Base-by-base conservation (phyloP, 352 stramenopile genomes). In the Elongisporangium undulatum region DNA sequence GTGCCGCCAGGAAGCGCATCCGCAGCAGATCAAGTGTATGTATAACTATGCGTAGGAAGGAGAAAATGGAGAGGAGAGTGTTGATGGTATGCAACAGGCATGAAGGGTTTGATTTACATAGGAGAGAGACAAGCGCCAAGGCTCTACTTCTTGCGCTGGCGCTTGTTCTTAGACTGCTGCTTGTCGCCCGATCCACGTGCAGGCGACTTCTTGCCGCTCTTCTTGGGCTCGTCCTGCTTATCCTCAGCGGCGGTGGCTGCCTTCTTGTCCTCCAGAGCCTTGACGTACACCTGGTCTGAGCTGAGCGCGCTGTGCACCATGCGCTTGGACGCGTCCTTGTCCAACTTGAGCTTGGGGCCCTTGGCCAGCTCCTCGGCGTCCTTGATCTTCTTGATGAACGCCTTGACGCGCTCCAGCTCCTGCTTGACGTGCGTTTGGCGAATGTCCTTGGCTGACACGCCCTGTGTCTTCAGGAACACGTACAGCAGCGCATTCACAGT, bases 1-100 rank as follows among this genome's bases (percentile, higher is more conserved):
- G 8, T 97, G 90, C 56, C 81, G 90, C 16, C 88, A 96, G 62
- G 82, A 91, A 52, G 77, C 81, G 16, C 74, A 92, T 23, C 88
- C 90, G 58, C 90, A 97, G 64, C 85, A 95, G 69, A 95, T 97
- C 71, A 95, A 93, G 63, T 96, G 88, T 60, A 66, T 96, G 61
- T 96, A 96, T 70, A 93, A 96, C 75, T 97, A 96, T 66, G 67
- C 69, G 49, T 96, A 75, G 88, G 48, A 23, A 75, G 88, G 48
- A 23, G 20, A 57, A 16, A 34, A 22, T 34, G 49, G 21, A 21
- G 16, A 21, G 29, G 50, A 29, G 48, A 8, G 10, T 54, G 19
- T 49, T 20, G 17, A 53, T 21, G 16, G 38, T n/a, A 53, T 63
- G 49, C 48, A 58, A 74, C 17, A 39, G 21, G 51, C 22, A 21